Percentiles rank a stretch among this genome's conserved stretches.
Evolutionary conservation across 257 asterid genomes (phyloP).

Genomic region (Avicennia marina): DNA sequence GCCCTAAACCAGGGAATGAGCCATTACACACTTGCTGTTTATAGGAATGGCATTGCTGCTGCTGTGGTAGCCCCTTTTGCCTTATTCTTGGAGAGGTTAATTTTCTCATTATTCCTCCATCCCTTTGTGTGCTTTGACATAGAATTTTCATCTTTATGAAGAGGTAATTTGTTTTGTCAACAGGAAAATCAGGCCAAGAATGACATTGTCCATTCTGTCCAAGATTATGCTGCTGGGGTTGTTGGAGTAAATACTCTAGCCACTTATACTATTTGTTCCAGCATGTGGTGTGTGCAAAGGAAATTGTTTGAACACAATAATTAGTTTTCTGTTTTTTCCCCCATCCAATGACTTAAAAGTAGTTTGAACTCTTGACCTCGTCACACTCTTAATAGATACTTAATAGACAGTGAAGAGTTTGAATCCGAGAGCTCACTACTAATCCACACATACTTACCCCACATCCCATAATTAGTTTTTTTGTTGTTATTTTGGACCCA

Average conservation of each 20-base stretch:
- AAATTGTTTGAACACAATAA: background rate
- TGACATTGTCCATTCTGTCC: slow-evolving; percentile 52
- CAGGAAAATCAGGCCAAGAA: slow-evolving; percentile 82
- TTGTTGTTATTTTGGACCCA: no score
- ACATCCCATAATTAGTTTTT: no score
- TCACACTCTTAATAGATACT: no score
- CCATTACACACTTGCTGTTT: slow-evolving; percentile 39
- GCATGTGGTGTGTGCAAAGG: background rate
- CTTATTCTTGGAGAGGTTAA: slow-evolving; percentile 42
- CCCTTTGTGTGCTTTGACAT: no score
- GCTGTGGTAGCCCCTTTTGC: slow-evolving; percentile 46
- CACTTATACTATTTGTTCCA: background rate
- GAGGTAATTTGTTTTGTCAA: no score
- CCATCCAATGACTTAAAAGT: no score
- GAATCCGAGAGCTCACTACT: no score
- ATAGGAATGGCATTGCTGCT: slow-evolving; percentile 43
- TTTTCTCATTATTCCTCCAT: no score
- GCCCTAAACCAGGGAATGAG: slow-evolving; percentile 48
- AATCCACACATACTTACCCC: no score
- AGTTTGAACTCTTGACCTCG: no score
- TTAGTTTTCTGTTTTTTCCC: background rate
- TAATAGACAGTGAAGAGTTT: no score
- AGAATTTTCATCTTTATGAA: no score
- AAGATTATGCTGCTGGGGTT: slow-evolving; percentile 56
- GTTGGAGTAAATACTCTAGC: slow-evolving; percentile 44